These are phyloP conservation scores for Wickerhamomyces chambardii DNA, from an alignment of 805 yeast genomes.

Conservation along the genomic window DNA sequence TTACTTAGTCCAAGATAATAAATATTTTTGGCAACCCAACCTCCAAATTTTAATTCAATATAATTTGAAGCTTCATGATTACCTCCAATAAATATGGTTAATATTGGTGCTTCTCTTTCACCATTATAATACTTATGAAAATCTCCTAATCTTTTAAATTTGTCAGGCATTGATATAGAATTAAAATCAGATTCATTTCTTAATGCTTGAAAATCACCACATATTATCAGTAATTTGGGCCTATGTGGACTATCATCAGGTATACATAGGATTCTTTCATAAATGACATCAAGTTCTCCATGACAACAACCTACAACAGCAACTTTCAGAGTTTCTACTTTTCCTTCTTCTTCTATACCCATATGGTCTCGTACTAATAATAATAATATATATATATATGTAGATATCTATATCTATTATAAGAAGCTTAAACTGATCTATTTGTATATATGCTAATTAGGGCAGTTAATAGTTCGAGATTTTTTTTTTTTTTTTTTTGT, in stretches of 20 bases:
- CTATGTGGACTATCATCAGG: constrained; percentile 12
- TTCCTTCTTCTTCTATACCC: too few relatives aligned
- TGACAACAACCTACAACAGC: constrained; percentile 92
- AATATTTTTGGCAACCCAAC: constrained; percentile 87
- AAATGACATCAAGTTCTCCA: constrained; percentile 62
- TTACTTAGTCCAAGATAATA: constrained; percentile 79
- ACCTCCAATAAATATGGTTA: constrained; percentile 86
- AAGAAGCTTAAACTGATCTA: too few relatives aligned
- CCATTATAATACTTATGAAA: constrained; percentile 68
- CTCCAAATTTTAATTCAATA: constrained; percentile 70
- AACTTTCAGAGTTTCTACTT: constrained; percentile 27
- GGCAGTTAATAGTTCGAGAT: too few relatives aligned
- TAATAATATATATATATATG: too few relatives aligned
- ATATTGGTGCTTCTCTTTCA: constrained; percentile 51
- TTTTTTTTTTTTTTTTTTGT: too few relatives aligned
- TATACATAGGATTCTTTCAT: constrained; percentile 21
- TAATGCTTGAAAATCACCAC: constrained; percentile 90
- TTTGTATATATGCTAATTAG: too few relatives aligned
- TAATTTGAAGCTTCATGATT: constrained; percentile 89
- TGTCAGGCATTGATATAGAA: constrained; percentile 71
- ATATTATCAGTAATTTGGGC: constrained; percentile 59
- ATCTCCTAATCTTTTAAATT: constrained; percentile 71
- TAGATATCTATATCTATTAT: too few relatives aligned
- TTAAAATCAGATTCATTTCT: constrained; percentile 54
- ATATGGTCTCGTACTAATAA: too few relatives aligned